These are phyloP conservation scores for Podospora sp. DNA, from an alignment of 495 filamentous ascomycete species.

Conservation along the genomic window DNA sequence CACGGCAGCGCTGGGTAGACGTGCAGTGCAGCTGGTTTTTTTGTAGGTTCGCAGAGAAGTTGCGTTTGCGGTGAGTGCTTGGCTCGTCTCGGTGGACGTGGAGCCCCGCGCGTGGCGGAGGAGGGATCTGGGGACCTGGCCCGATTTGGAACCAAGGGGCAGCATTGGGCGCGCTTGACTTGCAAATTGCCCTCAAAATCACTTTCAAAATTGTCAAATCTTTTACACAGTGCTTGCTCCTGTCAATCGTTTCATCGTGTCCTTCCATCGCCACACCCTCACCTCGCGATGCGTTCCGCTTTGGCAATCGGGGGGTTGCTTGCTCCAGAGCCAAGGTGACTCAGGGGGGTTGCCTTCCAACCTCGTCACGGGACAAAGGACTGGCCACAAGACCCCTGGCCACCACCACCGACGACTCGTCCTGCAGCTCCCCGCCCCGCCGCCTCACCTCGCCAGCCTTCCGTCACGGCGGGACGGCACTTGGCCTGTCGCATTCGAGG, in stretches of 20 bases:
- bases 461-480: slow-evolving; percentile 7
- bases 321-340: neutral
- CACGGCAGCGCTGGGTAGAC: neutral
- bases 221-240: too few relatives aligned
- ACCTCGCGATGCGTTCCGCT: neutral
- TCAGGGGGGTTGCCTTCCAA: neutral
- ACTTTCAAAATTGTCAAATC: too few relatives aligned
- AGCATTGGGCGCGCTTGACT: neutral
- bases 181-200: neutral
- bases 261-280: neutral
- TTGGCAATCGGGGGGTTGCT: neutral
- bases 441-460: slow-evolving; percentile 9
- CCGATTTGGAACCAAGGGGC: neutral
- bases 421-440: slow-evolving; percentile 3
- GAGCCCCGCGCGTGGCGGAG: neutral
- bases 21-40: neutral
- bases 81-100: neutral
- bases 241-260: too few relatives aligned
- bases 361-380: neutral
- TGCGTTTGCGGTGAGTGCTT: neutral
- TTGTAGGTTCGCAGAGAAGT: neutral
- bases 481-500: neutral
- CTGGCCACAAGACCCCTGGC: neutral
- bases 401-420: neutral
- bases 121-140: neutral